Conservation (phyloP, 2,329 filamentous ascomycete genomes). For the Ceratocystis eucalypticola region DNA sequence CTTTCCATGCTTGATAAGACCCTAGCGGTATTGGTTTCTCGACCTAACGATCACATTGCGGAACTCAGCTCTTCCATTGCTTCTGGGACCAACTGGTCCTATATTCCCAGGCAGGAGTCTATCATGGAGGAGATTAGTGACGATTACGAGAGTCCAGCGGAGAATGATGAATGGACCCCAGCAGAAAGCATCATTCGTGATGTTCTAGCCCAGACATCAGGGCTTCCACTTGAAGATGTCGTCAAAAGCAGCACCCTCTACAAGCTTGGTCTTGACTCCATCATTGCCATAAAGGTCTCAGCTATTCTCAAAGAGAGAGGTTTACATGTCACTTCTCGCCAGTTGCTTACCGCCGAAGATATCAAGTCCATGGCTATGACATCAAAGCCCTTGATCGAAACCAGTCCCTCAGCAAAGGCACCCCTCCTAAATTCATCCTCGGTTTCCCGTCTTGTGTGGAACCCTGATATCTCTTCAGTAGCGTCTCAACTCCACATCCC, state of each 20-base stretch:
- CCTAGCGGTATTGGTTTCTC: conserved; percentile 1
- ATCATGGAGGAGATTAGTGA: background rate
- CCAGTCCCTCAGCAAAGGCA: background rate
- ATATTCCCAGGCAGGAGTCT: background rate
- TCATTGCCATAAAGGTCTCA: conserved; percentile 75
- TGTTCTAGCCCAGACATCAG: conserved; percentile 45
- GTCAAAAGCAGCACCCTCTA: conserved; percentile 53
- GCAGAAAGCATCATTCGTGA: conserved; percentile 31
- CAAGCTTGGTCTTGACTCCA: conserved; percentile 79
- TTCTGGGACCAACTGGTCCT: background rate
- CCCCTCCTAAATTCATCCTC: background rate
- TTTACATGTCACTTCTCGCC: conserved; percentile 52
- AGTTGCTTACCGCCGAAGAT: conserved; percentile 52
- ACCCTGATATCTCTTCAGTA: background rate
- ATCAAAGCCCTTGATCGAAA: background rate
- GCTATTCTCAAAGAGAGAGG: conserved; percentile 52
- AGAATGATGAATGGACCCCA: conserved; percentile 26
- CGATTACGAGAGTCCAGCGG: background rate
- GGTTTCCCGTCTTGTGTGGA: background rate
- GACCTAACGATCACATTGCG: conserved; percentile 35
- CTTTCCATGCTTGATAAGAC: conserved; percentile 42
- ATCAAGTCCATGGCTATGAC: conserved; percentile 37
- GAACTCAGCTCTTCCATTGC: background rate
- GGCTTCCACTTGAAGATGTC: conserved; percentile 45
- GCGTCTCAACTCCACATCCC: conserved; percentile 25